These are phyloP conservation scores for Thelonectria blattea DNA, from an alignment of 2,329 filamentous ascomycete species.

Conservation along the genomic window DNA sequence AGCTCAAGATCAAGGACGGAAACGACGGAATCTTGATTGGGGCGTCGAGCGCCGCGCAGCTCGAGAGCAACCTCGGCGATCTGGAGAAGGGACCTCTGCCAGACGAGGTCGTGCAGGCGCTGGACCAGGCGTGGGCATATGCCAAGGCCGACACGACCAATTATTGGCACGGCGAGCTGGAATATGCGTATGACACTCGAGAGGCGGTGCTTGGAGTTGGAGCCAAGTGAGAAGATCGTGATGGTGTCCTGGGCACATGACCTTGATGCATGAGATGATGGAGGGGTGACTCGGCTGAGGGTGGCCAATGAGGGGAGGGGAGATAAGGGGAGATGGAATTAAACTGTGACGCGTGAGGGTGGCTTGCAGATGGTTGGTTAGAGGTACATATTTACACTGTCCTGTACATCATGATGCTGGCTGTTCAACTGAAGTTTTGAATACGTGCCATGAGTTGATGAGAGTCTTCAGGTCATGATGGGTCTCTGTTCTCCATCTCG, in stretches of 20 bases:
- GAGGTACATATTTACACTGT: no score
- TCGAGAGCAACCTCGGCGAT: constrained; percentile 62
- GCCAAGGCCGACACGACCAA: constrained; percentile 62
- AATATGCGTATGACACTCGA: constrained; percentile 70
- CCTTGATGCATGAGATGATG: constrained; percentile 21
- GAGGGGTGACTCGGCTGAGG: not conserved
- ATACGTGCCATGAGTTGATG: not conserved
- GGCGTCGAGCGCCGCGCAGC: constrained; percentile 62
- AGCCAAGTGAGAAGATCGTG: constrained; percentile 45
- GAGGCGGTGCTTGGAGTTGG: constrained; percentile 61
- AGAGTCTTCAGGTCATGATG: no score
- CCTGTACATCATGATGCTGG: constrained; percentile 3
- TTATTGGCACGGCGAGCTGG: constrained; percentile 66
- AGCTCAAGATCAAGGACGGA: constrained; percentile 56
- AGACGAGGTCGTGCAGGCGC: constrained; percentile 73
- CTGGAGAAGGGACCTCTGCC: constrained; percentile 76
- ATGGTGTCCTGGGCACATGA: constrained; percentile 33
- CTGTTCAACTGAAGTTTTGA: not conserved
- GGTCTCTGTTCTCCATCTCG: no score
- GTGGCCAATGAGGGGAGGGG: not conserved
- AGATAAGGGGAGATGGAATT: not conserved
- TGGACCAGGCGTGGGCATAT: constrained; percentile 81
- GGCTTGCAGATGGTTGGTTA: not conserved
- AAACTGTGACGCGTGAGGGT: not conserved
- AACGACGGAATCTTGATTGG: constrained; percentile 68